Percentiles rank a stretch among this genome's conserved stretches.
These are phyloP conservation scores for Bromus sterilis DNA, from an alignment of 176 grass and related monocot genomes.

Conservation along the genomic window DNA sequence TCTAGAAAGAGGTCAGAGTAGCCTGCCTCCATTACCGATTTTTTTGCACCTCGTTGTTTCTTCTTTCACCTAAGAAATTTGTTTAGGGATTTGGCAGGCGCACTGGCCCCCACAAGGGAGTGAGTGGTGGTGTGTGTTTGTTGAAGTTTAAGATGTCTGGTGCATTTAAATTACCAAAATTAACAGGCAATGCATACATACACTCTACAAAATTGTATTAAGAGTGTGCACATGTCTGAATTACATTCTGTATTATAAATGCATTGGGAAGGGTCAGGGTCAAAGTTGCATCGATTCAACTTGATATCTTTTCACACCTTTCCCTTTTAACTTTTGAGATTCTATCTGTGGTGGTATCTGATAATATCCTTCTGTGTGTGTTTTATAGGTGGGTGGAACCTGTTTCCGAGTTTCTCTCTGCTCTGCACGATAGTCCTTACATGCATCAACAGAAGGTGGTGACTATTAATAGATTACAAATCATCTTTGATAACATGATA, in stretches of 20 bases:
- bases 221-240: neutral
- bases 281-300: neutral
- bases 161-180: neutral
- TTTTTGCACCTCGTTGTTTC: neutral
- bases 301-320: neutral
- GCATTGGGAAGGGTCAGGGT: neutral
- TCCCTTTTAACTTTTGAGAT: neutral
- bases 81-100: neutral
- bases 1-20: neutral
- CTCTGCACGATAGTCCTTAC: slow-evolving; percentile 60
- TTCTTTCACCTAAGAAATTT: neutral
- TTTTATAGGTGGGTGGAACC: slow-evolving; percentile 77
- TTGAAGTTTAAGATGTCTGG: neutral
- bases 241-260: neutral
- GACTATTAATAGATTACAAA: slow-evolving; percentile 7
- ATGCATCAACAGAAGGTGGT: slow-evolving; percentile 76
- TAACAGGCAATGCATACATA: neutral
- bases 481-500: slow-evolving; percentile 9
- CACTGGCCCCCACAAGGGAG: neutral
- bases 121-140: neutral
- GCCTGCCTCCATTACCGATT: neutral
- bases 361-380: neutral
- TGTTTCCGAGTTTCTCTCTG: slow-evolving; percentile 57
- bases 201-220: neutral
- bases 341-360: neutral